Evolutionary conservation across 306 rosid species (phyloP).

Genomic region (apple (Malus domestica)): DNA sequence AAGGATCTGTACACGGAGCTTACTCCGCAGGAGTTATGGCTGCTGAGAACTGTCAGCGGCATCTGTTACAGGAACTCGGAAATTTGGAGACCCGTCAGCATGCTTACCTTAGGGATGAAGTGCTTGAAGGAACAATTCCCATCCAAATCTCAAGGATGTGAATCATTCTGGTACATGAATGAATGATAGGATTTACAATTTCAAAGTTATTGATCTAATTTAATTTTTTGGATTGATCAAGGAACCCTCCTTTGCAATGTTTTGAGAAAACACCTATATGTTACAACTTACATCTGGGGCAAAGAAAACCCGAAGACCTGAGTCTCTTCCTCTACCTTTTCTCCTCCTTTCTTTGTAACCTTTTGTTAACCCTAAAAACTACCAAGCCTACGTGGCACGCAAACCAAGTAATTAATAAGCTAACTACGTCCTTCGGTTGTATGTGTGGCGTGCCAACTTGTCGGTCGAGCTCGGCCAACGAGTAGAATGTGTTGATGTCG

Average conservation of each 20-base stretch:
- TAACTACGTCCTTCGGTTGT: too few relatives aligned
- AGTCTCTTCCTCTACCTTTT: not conserved
- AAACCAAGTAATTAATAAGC: too few relatives aligned
- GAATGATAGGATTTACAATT: not conserved
- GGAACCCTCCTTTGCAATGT: not conserved
- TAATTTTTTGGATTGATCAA: not conserved
- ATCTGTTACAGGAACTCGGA: not conserved
- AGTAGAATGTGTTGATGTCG: too few relatives aligned
- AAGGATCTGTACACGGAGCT: constrained; percentile 66
- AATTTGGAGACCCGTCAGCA: not conserved
- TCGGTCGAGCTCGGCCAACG: too few relatives aligned
- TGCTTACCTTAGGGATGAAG: not conserved
- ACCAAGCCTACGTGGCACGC: too few relatives aligned
- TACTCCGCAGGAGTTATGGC: constrained; percentile 35
- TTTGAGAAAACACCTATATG: too few relatives aligned
- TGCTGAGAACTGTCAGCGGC: constrained; percentile 23
- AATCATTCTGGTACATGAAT: not conserved
- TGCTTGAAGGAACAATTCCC: constrained; percentile 4
- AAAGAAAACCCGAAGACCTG: not conserved
- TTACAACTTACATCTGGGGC: too few relatives aligned
- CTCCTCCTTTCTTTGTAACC: not conserved
- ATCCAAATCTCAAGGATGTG: constrained; percentile 17
- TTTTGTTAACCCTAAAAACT: too few relatives aligned
- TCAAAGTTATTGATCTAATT: not conserved
- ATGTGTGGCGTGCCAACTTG: too few relatives aligned